phyloP scores from a whole-genome alignment of 2,329 filamentous ascomycete genomes.

The Didymella segeticola region DNA sequence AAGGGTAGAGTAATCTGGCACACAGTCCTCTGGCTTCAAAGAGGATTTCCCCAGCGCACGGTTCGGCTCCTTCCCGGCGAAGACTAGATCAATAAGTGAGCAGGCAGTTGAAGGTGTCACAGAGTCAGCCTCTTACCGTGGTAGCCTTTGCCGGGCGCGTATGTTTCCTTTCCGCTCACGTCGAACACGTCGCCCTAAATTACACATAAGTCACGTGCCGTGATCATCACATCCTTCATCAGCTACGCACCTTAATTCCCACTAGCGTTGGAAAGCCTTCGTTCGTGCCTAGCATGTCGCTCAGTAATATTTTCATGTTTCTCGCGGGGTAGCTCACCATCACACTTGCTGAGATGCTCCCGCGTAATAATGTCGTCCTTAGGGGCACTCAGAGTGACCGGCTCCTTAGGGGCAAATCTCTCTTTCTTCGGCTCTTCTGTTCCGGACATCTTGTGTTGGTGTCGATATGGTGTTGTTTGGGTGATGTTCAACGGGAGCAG shows the following conservation, averaged over 20 bases:
- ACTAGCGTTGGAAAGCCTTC: constrained; percentile 66
- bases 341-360: constrained; percentile 79
- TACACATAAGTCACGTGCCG: constrained; percentile 15
- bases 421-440: constrained; percentile 47
- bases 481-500: background rate
- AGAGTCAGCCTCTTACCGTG: constrained; percentile 67
- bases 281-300: constrained; percentile 61
- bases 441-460: constrained; percentile 35
- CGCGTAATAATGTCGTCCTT: constrained; percentile 86
- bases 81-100: constrained; percentile 65
- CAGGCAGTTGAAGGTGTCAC: background rate
- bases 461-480: constrained; percentile 11
- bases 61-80: constrained; percentile 95
- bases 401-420: constrained; percentile 79
- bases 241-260: constrained; percentile 61
- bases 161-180: constrained; percentile 87
- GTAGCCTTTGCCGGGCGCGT: constrained; percentile 83
- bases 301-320: constrained; percentile 1
- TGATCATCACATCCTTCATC: background rate
- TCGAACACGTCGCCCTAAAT: constrained; percentile 90
- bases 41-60: constrained; percentile 86
- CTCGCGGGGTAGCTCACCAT: constrained; percentile 66
- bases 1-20: constrained; percentile 81
- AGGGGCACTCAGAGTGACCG: constrained; percentile 78
- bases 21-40: constrained; percentile 81